Percentiles rank a stretch among this genome's conserved stretches.
Evolutionary conservation across 345 rosid genomes (phyloP).

Genomic region (Eucalyptus sp.): DNA sequence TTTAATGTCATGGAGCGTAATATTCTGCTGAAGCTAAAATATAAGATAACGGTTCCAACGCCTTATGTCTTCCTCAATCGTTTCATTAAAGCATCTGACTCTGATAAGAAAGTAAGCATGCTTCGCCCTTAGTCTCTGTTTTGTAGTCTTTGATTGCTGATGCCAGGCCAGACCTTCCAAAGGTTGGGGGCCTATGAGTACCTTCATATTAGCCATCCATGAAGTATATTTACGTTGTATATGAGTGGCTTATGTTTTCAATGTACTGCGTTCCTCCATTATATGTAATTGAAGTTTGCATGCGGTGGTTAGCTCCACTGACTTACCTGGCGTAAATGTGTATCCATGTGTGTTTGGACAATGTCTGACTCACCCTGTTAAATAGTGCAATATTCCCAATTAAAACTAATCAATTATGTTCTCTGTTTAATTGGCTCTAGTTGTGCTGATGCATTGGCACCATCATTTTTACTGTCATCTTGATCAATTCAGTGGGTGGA

Average conservation of each 20-base stretch:
- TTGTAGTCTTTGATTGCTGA: neutral
- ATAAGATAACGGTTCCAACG: no score
- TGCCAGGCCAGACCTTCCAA: neutral
- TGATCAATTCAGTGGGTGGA: no score
- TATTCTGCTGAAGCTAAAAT: no score
- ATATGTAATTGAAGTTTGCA: neutral
- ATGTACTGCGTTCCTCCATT: neutral
- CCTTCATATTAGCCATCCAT: rapidly evolving
- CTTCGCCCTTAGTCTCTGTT: rapidly evolving
- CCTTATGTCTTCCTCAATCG: neutral
- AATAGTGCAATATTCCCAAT: neutral
- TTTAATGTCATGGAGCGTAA: rapidly evolving
- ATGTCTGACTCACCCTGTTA: neutral
- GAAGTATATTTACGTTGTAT: neutral
- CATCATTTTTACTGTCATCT: neutral
- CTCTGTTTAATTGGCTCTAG: neutral
- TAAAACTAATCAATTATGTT: neutral
- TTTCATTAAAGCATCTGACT: neutral
- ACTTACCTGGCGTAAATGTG: neutral
- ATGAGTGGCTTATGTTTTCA: neutral
- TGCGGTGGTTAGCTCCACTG: neutral
- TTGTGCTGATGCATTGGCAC: neutral
- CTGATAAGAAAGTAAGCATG: neutral
- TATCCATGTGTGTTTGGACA: neutral
- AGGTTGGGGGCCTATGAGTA: neutral